Evolutionary conservation across 2,329 filamentous ascomycete genomes (phyloP), one percentile per base, ranked within the genome.

Genomic region (Dactylellina parvicollis): DNA sequence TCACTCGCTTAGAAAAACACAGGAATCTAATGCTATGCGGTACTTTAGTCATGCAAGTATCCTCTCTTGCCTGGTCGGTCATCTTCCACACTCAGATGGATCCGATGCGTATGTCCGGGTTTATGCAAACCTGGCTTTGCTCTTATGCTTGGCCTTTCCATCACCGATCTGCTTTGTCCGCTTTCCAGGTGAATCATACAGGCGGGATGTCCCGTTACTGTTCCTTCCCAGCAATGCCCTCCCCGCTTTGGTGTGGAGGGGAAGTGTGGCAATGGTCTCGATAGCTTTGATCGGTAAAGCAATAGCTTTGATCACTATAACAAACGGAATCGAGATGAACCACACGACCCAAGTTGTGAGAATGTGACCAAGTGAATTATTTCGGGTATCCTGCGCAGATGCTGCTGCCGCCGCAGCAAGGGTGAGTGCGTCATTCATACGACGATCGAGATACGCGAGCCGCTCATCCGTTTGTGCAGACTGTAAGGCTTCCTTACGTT

Each of bases 401-500:
- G 75, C 65, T 30, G 67, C 73, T 4, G 90, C 91, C 0, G 90
- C 90, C 0, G 90, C 90, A 1, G 92, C 91, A n/a, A 97, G 83
- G 0, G 90, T 87, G 47, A 96, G 85, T 2, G 92, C 89, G 77
- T 96, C 92, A 74, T 89, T 87, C 12, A 96, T 81, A 34, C 90
- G 85, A 0, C 84, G 83, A 75, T 96, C 90, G 3, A 96, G 83
- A 18, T 88, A 86, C 40, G 87, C 85, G 67, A 97, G 86, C 22
- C 90, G 87, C 7, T 88, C 86, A 75, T 96, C 92, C 1, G 89
- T 91, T 78, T 94, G 89, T 61, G 90, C 85, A 8, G 90, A 86
- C 26, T 92, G 86, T 5, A 93, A 83, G 0, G 89, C 89, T 3
- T 90, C 88, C 77, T 92, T 91, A 82, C 96, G 97, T 82, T 98